Evolutionary conservation across 306 rosid genomes (phyloP).

Genomic region (Prunus armeniaca): DNA sequence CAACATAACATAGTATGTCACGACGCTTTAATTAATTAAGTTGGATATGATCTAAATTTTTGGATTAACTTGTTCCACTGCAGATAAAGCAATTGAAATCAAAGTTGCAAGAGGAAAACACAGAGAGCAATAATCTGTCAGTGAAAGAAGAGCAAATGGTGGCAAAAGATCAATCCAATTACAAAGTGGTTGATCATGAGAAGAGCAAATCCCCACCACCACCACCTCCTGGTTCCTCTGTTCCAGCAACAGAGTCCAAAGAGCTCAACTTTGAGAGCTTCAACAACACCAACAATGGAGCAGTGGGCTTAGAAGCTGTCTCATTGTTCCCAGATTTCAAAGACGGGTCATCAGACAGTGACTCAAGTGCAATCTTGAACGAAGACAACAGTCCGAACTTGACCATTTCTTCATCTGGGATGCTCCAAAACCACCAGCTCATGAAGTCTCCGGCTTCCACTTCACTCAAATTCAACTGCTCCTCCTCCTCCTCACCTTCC

Average conservation of each 20-base stretch:
- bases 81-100: constrained; percentile 82
- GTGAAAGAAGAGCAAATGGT: constrained; percentile 58
- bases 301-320: constrained; percentile 21
- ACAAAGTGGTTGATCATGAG: constrained; percentile 14
- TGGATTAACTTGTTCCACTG: not conserved
- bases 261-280: constrained; percentile 43
- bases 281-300: constrained; percentile 22
- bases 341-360: constrained; percentile 92
- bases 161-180: constrained; percentile 35
- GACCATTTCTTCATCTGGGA: constrained; percentile 47
- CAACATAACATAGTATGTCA: not conserved
- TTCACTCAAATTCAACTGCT: constrained; percentile 39
- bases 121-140: constrained; percentile 48
- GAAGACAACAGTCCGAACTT: constrained; percentile 67
- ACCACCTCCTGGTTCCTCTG: constrained; percentile 22
- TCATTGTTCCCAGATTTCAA: constrained; percentile 55
- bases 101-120: constrained; percentile 46
- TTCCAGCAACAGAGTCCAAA: constrained; percentile 42
- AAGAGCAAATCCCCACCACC: constrained; percentile 25
- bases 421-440: constrained; percentile 40
- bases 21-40: not conserved
- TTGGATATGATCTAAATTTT: not conserved
- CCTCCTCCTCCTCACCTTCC: constrained; percentile 33
- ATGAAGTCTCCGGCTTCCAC: constrained; percentile 39
- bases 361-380: constrained; percentile 83